Evolutionary conservation across 139 green algal species (phyloP), one percentile per base, ranked within the genome.

Genomic region (Gonium pectorale): DNA sequence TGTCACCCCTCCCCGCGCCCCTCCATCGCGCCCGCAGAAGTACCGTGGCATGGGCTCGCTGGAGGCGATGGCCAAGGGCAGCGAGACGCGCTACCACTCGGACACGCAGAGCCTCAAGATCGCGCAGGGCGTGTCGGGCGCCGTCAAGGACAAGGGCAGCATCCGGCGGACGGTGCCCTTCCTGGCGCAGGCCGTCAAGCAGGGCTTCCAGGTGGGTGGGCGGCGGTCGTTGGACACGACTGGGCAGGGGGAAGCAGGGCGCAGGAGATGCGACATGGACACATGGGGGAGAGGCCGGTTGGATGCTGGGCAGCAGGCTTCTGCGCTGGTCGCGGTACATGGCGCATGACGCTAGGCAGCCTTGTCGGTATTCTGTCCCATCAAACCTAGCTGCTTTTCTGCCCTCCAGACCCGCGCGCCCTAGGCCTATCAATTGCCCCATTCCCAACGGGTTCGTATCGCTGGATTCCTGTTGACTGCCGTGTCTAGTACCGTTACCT

Each of bases 11-110:
- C 3, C 38, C 38, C 38, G 8, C 5, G 3, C 38, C 38, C 38
- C 66, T 73, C 38, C 60, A n/a, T 41, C 9, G 9, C n/a, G n/a
- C 56, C 38, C 64, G 31, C 80, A 93, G 92, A 95, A 94, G 87
- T 99, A 99, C 91, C 93, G 97, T 7, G 97, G 97, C 59, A 99
- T 99, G 95, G 95, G 97, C 51, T 98, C 92, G 19, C 89, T 99
- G 77, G 97, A 99, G 33, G 97, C 97, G 26, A 99, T 99, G 97
- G 90, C 92, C 64, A 99, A 99, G 92, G 97, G 97, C 86, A 96
- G 88, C 59, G 96, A 99, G 91, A 90, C 90, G 2, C 90, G 97
- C 31, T 99, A 99, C 91, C 93, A 97, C 73, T 90, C 88, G 35
- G 97, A 99, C 86, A 97, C 92, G 21, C 94, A 97, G 85, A 90